Base-by-base conservation (phyloP, 2,329 filamentous ascomycete genomes). In the Pseudopyricularia javanii region DNA sequence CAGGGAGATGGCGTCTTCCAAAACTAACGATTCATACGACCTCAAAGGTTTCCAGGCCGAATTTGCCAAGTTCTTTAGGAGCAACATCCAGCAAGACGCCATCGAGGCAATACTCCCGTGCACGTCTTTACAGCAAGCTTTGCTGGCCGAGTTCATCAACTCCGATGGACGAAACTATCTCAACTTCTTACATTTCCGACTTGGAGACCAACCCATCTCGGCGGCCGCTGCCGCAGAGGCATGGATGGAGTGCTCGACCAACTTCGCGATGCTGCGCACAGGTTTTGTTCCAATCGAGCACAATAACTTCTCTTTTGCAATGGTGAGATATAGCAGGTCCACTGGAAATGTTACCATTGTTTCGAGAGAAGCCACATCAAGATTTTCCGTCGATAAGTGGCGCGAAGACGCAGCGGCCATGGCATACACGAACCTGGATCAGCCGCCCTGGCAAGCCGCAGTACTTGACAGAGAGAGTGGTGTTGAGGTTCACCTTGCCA, bases 41-140 rank as follows among this genome's bases (percentile, higher is more conserved):
- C 61, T 78, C 15, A 50, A 59, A 0, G 54, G 34, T 2, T 79
- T 80, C 52, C 61, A 66, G 20, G 30, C 26, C 7, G 50, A 51
- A 9, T 51, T 35, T 14, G n/a, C 24, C 6, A 15, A 17, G 8
- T 40, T 33, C 8, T 14, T 51, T 9, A 28, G 26, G 9, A 11
- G 14, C n/a, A 40, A 45, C 17, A 37, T 7, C 14, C 26, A 14
- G 8, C 24, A 45, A 9, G 3, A 45, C 1, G 49, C 54, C 22
- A 12, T 88, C 1, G 75, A 85, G 56, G 69, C 74, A 1, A 62
- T 93, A 4, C 72, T 86, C 1, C 91, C 91, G 0, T 95, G 88
- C 63, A 95, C 90, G 0, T 74, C 85, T 1, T 72, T 90, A 1
- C 91, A 96, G 60, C 77, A 79, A 49, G 88, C 87, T 1, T 90